Evolutionary conservation across 306 rosid species (phyloP), one percentile per base, ranked within the genome.

Genomic region (Quercus glauca): DNA sequence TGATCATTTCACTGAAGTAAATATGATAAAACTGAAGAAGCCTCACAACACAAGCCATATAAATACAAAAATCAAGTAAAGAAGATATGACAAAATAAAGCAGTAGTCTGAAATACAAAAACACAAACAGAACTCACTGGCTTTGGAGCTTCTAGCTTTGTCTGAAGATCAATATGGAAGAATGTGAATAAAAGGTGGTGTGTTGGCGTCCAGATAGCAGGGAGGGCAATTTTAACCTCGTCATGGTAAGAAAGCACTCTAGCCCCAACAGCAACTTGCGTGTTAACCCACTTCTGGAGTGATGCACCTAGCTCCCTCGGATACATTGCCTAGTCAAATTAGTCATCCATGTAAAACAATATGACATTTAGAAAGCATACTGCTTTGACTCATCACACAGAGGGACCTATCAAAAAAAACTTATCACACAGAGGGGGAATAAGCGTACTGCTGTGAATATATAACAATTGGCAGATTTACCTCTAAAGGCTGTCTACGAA

Each of bases 141-240:
- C 84, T 90, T 93, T 63, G 98, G 99, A 80, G 97, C 93, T 86
- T 95, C 99, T 78, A 86, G 79, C 81, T 95, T 95, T 73, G 99
- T 92, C 86, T 95, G 99, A 81, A 95, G 87, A 81, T 95, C 99
- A 71, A 95, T 90, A 83, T 95, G 97, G 81, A 81, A 93, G 77
- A 95, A 91, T 23, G 98, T 90, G 85, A 95, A 95, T 41, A 95
- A 83, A 81, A 95, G 92, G 87, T 95, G 97, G 86, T 93, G 97
- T 52, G 71, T 87, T 59, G 99, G 97, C 58, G 97, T 90, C 99
- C 99, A 95, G 75, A 82, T 87, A 79, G 99, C 98, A 76, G 99
- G 99, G 79, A 95, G 98, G 60, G 96, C 89, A 76, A 95, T 96
- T 85, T 95, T 95, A 65, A 95, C 82, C 85, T 95, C 99, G 70